These are phyloP conservation scores for Centrapalus pauciflorus DNA, from an alignment of 129 eudicot species.

Conservation along the genomic window DNA sequence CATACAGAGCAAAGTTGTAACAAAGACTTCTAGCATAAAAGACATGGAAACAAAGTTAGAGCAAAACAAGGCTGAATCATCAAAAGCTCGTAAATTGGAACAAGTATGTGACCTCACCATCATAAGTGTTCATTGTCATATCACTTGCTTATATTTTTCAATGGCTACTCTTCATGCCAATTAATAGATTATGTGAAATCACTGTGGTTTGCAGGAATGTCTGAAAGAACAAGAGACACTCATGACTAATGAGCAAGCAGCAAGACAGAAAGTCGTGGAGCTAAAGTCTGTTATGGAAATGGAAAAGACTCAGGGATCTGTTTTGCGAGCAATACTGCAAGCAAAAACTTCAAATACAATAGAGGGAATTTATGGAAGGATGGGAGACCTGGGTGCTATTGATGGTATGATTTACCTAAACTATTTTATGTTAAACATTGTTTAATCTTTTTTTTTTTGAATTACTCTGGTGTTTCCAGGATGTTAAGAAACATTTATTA, in stretches of 20 bases:
- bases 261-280: constrained; percentile 81
- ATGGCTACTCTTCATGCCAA: neutral
- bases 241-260: constrained; percentile 73
- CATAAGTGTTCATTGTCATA: neutral
- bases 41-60: constrained; percentile 45
- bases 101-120: constrained; percentile 42
- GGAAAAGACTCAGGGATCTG: constrained; percentile 84
- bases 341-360: constrained; percentile 77
- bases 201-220: constrained; percentile 46
- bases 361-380: constrained; percentile 82
- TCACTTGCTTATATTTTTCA: neutral
- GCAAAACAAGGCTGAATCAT: constrained; percentile 51
- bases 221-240: constrained; percentile 68
- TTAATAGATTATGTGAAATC: neutral
- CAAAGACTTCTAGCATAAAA: constrained; percentile 41
- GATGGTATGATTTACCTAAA: constrained; percentile 42
- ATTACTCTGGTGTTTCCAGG: neutral
- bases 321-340: constrained; percentile 71
- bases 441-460: neutral
- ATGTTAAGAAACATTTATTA: neutral
- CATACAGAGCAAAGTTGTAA: constrained; percentile 35
- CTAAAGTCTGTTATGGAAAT: constrained; percentile 70
- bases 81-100: constrained; percentile 69
- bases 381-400: constrained; percentile 95
- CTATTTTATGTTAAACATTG: neutral